Evolutionary conservation across 2,329 filamentous ascomycete species (phyloP).

Genomic region (Diplocarpon mali): DNA sequence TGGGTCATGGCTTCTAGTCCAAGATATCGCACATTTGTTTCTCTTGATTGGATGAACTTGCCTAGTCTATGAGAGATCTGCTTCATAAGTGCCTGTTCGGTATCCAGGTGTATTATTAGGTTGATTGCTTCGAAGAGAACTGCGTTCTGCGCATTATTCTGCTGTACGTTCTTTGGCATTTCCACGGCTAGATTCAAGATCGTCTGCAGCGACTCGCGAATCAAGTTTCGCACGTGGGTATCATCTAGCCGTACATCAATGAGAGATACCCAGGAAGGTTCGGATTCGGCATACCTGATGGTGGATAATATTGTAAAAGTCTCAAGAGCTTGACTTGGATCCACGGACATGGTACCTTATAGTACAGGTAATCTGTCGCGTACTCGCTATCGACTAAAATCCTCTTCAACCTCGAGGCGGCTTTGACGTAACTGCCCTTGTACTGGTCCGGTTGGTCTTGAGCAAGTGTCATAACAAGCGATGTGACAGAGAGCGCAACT

Average conservation of each 20-base stretch:
- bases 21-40: constrained; percentile 94
- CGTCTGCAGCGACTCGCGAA: constrained; percentile 81
- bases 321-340: constrained; percentile 90
- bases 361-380: constrained; percentile 87
- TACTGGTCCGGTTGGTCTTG: constrained; percentile 94
- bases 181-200: constrained; percentile 89
- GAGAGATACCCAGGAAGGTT: background rate
- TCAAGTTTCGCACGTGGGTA: constrained; percentile 80
- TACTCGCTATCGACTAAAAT: constrained; percentile 87
- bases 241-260: constrained; percentile 51
- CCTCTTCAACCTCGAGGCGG: constrained; percentile 77
- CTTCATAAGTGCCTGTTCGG: constrained; percentile 87
- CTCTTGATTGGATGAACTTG: constrained; percentile 90
- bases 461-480: constrained; percentile 83
- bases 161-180: constrained; percentile 94
- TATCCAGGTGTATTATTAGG: constrained; percentile 93
- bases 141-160: constrained; percentile 97
- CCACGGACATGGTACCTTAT: constrained; percentile 99
- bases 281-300: constrained; percentile 53
- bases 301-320: constrained; percentile 89
- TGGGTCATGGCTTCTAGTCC: constrained; percentile 97
- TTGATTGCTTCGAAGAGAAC: constrained; percentile 98
- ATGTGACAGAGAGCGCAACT: constrained; percentile 90
- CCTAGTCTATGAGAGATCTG: constrained; percentile 86
- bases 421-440: constrained; percentile 88